Evolutionary conservation across 2,329 filamentous ascomycete species (phyloP), one percentile per base, ranked within the genome.

Genomic region (Aspergillus fischeri): DNA sequence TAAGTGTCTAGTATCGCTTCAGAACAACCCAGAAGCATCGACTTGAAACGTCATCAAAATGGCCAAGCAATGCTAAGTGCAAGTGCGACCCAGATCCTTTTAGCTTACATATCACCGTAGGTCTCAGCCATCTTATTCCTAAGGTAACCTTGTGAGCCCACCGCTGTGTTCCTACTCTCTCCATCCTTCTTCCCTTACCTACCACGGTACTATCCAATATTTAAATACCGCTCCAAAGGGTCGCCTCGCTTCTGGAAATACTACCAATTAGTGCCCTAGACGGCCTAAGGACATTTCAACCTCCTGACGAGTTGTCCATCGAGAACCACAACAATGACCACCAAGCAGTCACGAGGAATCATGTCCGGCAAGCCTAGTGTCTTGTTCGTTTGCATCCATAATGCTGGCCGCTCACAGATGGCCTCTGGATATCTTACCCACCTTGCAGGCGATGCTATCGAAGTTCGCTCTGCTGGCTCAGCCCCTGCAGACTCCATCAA

Each of bases 351-450:
- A 8, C 7, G 38, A 42, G 4, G 20, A 17, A 20, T 20, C 38
- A 42, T 72, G 45, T 83, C 53, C 10, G 42, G 55, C 44, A 67
- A 63, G 47, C 59, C 66, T 21, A 68, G 63, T 35, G 64, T 67
- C 45, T 48, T 68, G n/a, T 68, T 67, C 35, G 64, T 69, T 51
- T 68, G 66, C 63, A 52, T 67, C 35, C 65, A 69, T 48, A 69
- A 69, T 44, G 67, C 65, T 21, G 67, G 67, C 41, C 66, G 66
- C 54, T 69, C 65, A 0, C 66, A 69, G 57, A 67, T 69, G 60
- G 66, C 67, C 28, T 57, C 60, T 6, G 60, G 55, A 49, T 63
- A 59, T 35, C 57, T 61, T 29, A 41, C 38, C 2, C 54, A 59
- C 47, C 60, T 62, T 11, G 61, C 61, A 4, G 61, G 60, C 14